A percentile compares a stretch with the other conserved stretches of the same genome.
These are phyloP conservation scores for Fraxinus platypoda DNA, from an alignment of 305 asterid species.

Conservation along the genomic window DNA sequence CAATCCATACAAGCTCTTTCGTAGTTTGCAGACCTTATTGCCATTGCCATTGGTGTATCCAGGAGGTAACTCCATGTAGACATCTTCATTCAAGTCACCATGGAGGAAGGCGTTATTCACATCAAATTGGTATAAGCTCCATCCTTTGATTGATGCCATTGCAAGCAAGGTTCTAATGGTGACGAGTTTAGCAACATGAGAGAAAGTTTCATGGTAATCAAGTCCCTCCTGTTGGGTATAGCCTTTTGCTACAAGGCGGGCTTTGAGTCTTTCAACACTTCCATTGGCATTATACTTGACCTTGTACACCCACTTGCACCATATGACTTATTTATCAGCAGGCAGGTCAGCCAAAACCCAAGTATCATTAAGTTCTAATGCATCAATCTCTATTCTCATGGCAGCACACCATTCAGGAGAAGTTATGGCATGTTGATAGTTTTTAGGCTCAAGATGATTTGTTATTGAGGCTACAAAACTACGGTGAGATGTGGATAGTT, in stretches of 20 bases:
- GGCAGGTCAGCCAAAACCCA: neutral
- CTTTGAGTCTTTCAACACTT: neutral
- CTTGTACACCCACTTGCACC: neutral
- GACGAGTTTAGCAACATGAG: too few species aligned
- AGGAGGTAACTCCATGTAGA: neutral
- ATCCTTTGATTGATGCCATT: too few species aligned
- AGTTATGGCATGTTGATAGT: neutral
- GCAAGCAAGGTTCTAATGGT: too few species aligned
- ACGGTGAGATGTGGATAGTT: neutral
- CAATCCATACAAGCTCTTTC: neutral
- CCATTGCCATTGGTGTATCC: neutral
- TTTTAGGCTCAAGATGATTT: neutral
- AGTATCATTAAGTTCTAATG: neutral
- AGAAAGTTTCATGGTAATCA: too few species aligned
- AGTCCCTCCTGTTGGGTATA: too few species aligned
- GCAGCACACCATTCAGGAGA: neutral
- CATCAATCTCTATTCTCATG: neutral
- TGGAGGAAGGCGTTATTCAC: neutral
- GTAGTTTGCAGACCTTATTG: neutral
- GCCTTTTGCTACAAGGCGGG: neutral
- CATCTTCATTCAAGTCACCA: neutral
- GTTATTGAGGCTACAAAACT: neutral
- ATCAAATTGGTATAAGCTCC: too few species aligned
- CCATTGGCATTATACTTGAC: neutral
- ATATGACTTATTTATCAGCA: neutral